phyloP scores from a whole-genome alignment of 257 asterid genomes.

The Solanum verrucosum region DNA sequence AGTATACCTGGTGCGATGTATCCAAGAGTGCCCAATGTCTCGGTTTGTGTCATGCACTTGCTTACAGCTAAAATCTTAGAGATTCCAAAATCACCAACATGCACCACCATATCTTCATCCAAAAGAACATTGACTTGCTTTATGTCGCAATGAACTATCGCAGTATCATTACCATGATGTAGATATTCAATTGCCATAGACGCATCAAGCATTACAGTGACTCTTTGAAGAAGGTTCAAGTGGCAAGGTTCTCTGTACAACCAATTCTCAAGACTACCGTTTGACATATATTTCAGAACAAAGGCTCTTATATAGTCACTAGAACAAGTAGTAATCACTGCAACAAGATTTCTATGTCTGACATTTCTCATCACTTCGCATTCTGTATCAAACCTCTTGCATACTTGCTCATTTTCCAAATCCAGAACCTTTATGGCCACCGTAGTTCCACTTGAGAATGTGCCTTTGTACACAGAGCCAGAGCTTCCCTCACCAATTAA shows the following conservation, averaged over 20 bases:
- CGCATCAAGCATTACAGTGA: conserved; percentile 17
- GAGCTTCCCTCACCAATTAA: conserved; percentile 27
- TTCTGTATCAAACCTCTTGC: conserved; percentile 19
- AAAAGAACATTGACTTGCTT: conserved; percentile 24
- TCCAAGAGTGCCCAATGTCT: conserved; percentile 22
- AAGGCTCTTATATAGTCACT: conserved; percentile 10
- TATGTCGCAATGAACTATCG: conserved; percentile 23
- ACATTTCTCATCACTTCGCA: conserved; percentile 20
- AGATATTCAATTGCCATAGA: conserved; percentile 26
- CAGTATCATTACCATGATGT: conserved; percentile 9
- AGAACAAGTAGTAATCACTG: conserved; percentile 20
- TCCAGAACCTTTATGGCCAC: conserved; percentile 24
- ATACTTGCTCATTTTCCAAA: conserved; percentile 1
- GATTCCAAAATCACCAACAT: conserved; percentile 21
- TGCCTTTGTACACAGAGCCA: conserved; percentile 21
- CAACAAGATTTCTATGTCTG: conserved; percentile 23
- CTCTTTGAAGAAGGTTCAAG: conserved; percentile 9
- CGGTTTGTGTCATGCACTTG: not conserved
- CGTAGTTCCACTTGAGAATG: conserved; percentile 1
- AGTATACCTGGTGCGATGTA: conserved; percentile 31
- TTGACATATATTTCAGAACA: conserved; percentile 23
- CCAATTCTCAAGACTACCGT: conserved; percentile 27
- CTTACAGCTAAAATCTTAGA: conserved; percentile 7
- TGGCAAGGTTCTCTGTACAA: not conserved
- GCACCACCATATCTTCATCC: conserved; percentile 12